Base-by-base conservation (phyloP, 2,329 filamentous ascomycete species). In the Fusarium equiseti region DNA sequence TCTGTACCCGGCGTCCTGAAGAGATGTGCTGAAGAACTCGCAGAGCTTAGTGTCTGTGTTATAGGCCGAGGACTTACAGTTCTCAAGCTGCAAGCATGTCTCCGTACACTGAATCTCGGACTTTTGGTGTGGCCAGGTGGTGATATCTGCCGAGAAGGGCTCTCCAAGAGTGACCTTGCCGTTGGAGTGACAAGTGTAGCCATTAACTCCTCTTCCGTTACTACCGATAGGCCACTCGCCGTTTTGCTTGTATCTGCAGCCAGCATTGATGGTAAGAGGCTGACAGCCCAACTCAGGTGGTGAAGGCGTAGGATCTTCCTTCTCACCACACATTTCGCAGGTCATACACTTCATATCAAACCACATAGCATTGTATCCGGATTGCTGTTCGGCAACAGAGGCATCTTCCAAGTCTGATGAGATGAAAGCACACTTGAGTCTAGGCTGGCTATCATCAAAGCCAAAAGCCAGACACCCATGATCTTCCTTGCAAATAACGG, bases 401-500 rank as follows among this genome's bases (percentile, higher is more conserved):
- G 65, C 48, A 13, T 66, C 65, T 10, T 45, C 26, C 40, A 68
- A 22, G 18, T 54, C 43, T 15, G 57, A 32, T 1, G 46, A 40
- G 11, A 51, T 66, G 22, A 72, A 59, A 29, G 60, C 24, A 10
- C 69, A 72, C 15, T 35, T 58, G 20, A 55, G 22, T 13, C 15
- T 44, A 6, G 57, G 42, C 2, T 44, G 42, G 6, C 32, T 57
- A 1, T 44, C 43, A 6, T 66, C 65, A 13, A 66, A 69, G 6
- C 54, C 65, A 55, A 72, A 72, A 7, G 68, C 68, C 13, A 57
- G 40, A 49, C 68, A 72, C 6, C 35, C n/a, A 0, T 13, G 26
- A 9, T 72, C 54, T 2, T 49, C 54, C 15, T 66, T 62, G 24
- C 69, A 72, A 24, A 72, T 66, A 10, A 71, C 26, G 27, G 69